phyloP scores from a whole-genome alignment of 2,329 filamentous ascomycete genomes.

The Epichloe coenophiala region DNA sequence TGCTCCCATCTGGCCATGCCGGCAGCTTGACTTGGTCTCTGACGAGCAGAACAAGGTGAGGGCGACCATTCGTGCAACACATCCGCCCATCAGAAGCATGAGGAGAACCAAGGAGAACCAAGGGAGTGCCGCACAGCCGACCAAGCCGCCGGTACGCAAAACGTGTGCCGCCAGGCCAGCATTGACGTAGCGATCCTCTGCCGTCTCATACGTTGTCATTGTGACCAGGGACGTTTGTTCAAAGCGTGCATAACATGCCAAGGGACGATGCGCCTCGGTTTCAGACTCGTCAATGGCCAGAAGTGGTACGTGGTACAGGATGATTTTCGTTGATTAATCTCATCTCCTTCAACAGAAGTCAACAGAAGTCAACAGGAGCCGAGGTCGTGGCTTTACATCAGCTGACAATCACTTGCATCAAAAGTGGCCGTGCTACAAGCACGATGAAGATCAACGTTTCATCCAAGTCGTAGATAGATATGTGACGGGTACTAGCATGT shows the following conservation, averaged over 20 bases:
- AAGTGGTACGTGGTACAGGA: too few relatives aligned
- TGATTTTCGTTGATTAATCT: too few relatives aligned
- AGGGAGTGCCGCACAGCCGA: slow-evolving; percentile 14
- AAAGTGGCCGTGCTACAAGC: too few relatives aligned
- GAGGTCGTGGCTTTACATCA: background rate
- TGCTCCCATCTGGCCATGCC: slow-evolving; percentile 14
- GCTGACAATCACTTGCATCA: background rate
- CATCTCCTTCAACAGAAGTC: too few relatives aligned
- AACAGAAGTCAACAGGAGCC: background rate
- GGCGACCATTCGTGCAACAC: slow-evolving; percentile 27
- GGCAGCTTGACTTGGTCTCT: slow-evolving; percentile 16
- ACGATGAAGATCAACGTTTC: too few relatives aligned
- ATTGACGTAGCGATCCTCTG: slow-evolving; percentile 15
- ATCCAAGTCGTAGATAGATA: too few relatives aligned
- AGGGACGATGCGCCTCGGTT: too few relatives aligned
- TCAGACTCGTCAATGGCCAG: too few relatives aligned
- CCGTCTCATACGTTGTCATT: slow-evolving; percentile 19
- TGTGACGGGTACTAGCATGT: too few relatives aligned
- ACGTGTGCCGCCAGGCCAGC: slow-evolving; percentile 13
- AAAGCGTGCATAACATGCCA: too few relatives aligned
- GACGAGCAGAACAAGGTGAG: slow-evolving; percentile 20
- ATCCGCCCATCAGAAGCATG: slow-evolving; percentile 26
- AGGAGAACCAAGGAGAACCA: slow-evolving; percentile 12
- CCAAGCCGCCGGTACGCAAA: slow-evolving; percentile 22
- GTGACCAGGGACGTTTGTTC: background rate